Evolutionary conservation across 495 filamentous ascomycete genomes (phyloP).

Genomic region (Letharia columbiana): DNA sequence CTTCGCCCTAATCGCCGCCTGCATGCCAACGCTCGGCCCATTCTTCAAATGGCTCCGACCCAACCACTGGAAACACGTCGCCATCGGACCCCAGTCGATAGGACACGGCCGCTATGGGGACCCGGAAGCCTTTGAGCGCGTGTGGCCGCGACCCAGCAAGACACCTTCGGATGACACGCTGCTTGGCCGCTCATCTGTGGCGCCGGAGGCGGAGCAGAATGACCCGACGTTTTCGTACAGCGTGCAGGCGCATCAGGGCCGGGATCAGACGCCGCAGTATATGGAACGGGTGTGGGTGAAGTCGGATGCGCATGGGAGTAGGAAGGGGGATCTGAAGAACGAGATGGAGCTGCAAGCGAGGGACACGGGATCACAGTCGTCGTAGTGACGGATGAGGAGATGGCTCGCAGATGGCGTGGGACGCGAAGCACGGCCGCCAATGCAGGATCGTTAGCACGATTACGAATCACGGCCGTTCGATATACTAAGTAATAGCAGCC

Average conservation of each 20-base stretch:
- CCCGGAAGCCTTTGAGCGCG: constrained; percentile 5
- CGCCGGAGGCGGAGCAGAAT: background rate
- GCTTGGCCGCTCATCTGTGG: background rate
- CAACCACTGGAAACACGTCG: constrained; percentile 14
- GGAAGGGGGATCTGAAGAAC: background rate
- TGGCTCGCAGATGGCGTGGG: background rate
- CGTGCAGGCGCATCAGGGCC: background rate
- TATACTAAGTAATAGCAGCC: background rate
- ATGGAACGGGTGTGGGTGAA: background rate
- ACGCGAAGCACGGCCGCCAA: background rate
- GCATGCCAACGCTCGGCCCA: constrained; percentile 21
- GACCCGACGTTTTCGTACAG: background rate
- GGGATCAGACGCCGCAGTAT: background rate
- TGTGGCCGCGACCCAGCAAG: constrained; percentile 4
- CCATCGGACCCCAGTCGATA: background rate
- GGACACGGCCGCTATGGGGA: background rate
- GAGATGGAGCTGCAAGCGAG: background rate
- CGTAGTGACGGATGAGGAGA: background rate
- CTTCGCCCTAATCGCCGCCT: constrained; percentile 18
- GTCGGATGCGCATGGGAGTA: background rate
- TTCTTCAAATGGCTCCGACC: constrained; percentile 18
- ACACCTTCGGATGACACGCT: background rate
- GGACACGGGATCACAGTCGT: background rate
- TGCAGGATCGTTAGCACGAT: background rate
- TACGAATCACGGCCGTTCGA: background rate